These are phyloP conservation scores for Echium plantagineum DNA, from an alignment of 257 asterid species.

Conservation along the genomic window DNA sequence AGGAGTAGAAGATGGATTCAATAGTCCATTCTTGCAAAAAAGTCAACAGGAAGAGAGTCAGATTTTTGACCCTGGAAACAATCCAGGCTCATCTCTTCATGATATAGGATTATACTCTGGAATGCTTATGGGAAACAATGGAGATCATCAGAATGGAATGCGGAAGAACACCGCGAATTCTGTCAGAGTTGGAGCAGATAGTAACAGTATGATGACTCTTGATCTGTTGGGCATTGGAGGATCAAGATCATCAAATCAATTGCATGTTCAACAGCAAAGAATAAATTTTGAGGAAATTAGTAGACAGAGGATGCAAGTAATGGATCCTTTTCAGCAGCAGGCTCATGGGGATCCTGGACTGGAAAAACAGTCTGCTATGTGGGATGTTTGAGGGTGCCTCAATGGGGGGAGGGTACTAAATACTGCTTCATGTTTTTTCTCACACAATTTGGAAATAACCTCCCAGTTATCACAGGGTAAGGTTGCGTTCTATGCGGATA, in stretches of 20 bases:
- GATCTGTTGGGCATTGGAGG: slow-evolving; percentile 87
- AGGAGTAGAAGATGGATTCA: slow-evolving; percentile 20
- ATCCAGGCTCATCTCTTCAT: slow-evolving; percentile 23
- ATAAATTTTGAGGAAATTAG: slow-evolving; percentile 24
- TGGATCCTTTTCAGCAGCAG: slow-evolving; percentile 27
- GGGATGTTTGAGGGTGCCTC: slow-evolving; percentile 22
- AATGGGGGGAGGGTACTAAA: no score
- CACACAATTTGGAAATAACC: no score
- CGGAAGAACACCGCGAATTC: slow-evolving; percentile 1
- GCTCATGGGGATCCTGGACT: slow-evolving; percentile 35
- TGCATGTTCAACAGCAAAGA: slow-evolving; percentile 24
- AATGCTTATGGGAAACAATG: slow-evolving; percentile 44
- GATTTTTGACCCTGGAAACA: slow-evolving; percentile 27
- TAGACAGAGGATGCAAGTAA: slow-evolving; percentile 31
- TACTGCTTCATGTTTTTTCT: no score
- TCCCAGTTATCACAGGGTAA: no score
- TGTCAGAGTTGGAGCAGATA: slow-evolving; percentile 22
- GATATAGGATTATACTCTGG: slow-evolving; percentile 63
- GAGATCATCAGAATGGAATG: slow-evolving; percentile 24
- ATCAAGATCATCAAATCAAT: slow-evolving; percentile 29
- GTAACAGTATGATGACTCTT: slow-evolving; percentile 48
- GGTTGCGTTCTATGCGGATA: no score
- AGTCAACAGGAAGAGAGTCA: slow-evolving; percentile 29
- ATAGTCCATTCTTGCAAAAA: slow-evolving; percentile 30
- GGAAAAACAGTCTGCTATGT: slow-evolving; percentile 27